Percentiles rank a stretch among this genome's conserved stretches.
Conservation (phyloP, 495 filamentous ascomycete genomes). For the Neurospora sp. region DNA sequence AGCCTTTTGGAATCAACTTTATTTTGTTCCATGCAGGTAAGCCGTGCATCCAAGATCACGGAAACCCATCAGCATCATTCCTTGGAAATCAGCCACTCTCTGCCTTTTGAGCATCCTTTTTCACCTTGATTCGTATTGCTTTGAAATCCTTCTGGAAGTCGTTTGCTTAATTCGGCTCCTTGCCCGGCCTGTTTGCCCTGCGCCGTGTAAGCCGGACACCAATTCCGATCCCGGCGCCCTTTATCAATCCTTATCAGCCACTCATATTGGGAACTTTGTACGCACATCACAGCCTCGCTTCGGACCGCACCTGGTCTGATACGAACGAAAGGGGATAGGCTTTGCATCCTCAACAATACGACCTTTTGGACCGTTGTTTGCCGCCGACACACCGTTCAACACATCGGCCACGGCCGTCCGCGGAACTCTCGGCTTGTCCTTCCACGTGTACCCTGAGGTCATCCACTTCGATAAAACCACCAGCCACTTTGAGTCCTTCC, state of each 20-base stretch:
- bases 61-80: background rate
- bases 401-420: background rate
- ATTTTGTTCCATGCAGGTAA: background rate
- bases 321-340: background rate
- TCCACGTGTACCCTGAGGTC: background rate
- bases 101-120: background rate
- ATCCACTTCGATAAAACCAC: background rate
- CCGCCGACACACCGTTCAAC: background rate
- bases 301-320: background rate
- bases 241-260: background rate
- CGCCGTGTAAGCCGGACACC: background rate
- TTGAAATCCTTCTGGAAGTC: background rate
- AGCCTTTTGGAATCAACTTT: background rate
- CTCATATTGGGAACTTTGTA: background rate
- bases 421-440: background rate
- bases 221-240: background rate
- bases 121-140: background rate
- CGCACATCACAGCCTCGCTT: background rate
- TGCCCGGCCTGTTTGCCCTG: background rate
- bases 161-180: background rate
- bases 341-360: background rate
- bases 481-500: background rate
- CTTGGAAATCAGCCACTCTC: background rate
- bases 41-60: background rate
- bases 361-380: background rate